These are phyloP conservation scores for Lipomyces yamanashiensis DNA, from an alignment of 805 yeast genomes.

Conservation along the genomic window DNA sequence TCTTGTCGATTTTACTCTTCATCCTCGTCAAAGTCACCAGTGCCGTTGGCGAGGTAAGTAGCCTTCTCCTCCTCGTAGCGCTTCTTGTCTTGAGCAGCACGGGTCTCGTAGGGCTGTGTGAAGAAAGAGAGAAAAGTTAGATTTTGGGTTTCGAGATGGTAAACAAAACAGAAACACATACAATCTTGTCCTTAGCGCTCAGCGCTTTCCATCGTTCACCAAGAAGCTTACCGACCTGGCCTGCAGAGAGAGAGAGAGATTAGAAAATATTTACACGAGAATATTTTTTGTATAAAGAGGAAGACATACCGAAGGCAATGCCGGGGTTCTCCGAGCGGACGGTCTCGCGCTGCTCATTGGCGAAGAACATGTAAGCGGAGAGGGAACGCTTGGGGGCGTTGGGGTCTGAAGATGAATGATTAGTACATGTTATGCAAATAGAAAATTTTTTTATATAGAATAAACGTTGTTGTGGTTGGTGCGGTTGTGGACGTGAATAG, in stretches of 20 bases:
- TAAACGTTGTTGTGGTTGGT: background rate
- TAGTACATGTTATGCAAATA: background rate
- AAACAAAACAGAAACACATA: constrained; percentile 15
- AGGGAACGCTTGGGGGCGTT: constrained; percentile 99
- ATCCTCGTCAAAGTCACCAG: constrained; percentile 44
- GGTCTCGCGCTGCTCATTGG: constrained; percentile 94
- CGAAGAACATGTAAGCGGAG: constrained; percentile 98
- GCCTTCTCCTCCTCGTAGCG: constrained; percentile 97
- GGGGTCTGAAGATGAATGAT: constrained; percentile 60
- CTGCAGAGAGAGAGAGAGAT: constrained; percentile 13
- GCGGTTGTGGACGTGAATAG: background rate
- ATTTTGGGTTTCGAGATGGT: background rate
- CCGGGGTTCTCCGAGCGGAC: constrained; percentile 97
- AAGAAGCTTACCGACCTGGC: constrained; percentile 87
- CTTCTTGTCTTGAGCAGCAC: constrained; percentile 95
- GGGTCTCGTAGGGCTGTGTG: constrained; percentile 77
- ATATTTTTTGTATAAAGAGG: background rate
- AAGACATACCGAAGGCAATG: constrained; percentile 71
- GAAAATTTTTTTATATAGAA: background rate
- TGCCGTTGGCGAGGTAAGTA: constrained; percentile 62
- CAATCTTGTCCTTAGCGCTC: constrained; percentile 71
- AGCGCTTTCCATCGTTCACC: constrained; percentile 98
- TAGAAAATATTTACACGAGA: background rate
- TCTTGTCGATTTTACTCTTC: constrained; percentile 35
- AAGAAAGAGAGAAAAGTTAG: background rate